Base-by-base conservation (phyloP, 148 eudicot genomes). In the Beta vulgaris region DNA sequence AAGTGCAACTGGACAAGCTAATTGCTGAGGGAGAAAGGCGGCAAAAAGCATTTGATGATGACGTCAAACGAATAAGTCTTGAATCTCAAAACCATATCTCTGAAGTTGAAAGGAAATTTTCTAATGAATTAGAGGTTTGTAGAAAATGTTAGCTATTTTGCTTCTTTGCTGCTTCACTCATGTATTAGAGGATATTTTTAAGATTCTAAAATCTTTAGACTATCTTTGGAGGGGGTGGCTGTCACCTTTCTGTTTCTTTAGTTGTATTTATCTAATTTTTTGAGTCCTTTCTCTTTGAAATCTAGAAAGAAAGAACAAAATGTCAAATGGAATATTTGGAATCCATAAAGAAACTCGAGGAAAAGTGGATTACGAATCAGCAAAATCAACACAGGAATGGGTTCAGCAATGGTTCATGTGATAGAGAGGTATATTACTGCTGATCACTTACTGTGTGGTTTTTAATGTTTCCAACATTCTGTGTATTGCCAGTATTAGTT, bases 301-400 rank as follows among this genome's bases (percentile, higher is more conserved):
- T 63, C 53, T 82, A 94, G 98, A 93, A 88, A 83, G 98, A 94
- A 82, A 86, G 89, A 80, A 77, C 88, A 54, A 91, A 88, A 79
- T 94, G 98, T 75, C 98, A 94, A 85, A 94, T 94, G 98, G 96
- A 91, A 75, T 94, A 94, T 81, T 86, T 94, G 84, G 97, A 94
- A 72, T 91, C 98, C 75, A 86, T 94, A 66, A 91, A 94, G 79
- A 84, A 87, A 88, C 97, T 94, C 32, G 98, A 91, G 82, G 97
- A 91, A 81, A 94, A 91, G 83, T 90, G 91, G 95, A 73, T 81
- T 74, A 58, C 74, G 76, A 93, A 91, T 80, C 88, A 87, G 59
- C 88, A 86, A 72, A 86, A 87, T 79, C 88, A 84, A 72, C 87
- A 78, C 40, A 85, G 51, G 42, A 89, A 92, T 79, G 96, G 93